Evolutionary conservation across 306 rosid species (phyloP), one percentile per base, ranked within the genome.

Genomic region (Luffa aegyptiaca): DNA sequence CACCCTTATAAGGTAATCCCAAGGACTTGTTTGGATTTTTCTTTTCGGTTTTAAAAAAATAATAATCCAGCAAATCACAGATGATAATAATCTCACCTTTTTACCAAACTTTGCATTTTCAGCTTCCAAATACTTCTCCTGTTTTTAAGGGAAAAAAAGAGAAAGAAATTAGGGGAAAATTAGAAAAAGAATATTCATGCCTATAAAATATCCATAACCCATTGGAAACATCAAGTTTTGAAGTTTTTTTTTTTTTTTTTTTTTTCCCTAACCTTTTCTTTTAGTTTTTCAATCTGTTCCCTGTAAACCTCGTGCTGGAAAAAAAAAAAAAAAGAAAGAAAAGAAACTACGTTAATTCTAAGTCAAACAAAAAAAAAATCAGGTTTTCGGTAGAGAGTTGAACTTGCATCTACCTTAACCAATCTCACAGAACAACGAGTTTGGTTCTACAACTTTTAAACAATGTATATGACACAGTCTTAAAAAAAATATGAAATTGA

Each of bases 71-170:
- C 2, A 78, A 42, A 36, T 46, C 33, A 66, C 39, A 37, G 3
- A 56, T 39, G 31, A 80, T 20, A 48, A 71, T 11, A 61, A 10
- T 26, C 62, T 81, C 83, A 90, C 90, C 90, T 87, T 84, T 65
- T 90, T 87, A 44, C 75, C 31, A 9, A 90, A 86, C 81, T 73
- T 87, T 61, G 79, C 64, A 86, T 90, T 90, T 77, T 88, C 94
- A 70, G 82, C 83, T 45, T 8, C 45, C 81, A 90, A 82, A 64
- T 55, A 0, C 59, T 74, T 88, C 76, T 84, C 94, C 94, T 90
- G 90, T 68, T 37, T n/a, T 20, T 17, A 6, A 7, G 4, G 10
- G 4, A 1, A 37, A 36, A 14, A 2, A 63, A 4, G 1, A 2
- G 6, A 17, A 56, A 57, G 0, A 17, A 65, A 68, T 66, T 16